Percentiles rank a stretch among this genome's conserved stretches.
phyloP scores from a whole-genome alignment of 495 filamentous ascomycete species.

The Entonaema liquescens region DNA sequence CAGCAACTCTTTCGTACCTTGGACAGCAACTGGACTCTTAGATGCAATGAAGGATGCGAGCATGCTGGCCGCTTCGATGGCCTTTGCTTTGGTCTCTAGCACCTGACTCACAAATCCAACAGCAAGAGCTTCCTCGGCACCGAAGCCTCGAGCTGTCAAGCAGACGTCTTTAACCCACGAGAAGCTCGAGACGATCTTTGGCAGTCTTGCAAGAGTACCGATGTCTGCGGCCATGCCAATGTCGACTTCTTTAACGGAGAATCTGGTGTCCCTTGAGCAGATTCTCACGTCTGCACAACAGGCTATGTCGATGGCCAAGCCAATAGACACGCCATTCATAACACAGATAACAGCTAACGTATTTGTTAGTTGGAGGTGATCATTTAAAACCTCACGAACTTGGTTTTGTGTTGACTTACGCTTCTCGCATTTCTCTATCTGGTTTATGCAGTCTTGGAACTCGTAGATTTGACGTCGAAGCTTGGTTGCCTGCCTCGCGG shows the following conservation, averaged over 20 bases:
- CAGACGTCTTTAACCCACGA: constrained; percentile 95
- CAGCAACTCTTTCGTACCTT: constrained; percentile 91
- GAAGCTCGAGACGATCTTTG: constrained; percentile 78
- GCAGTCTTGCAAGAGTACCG: constrained; percentile 84
- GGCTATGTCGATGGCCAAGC: constrained; percentile 85
- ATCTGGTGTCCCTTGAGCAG: constrained; percentile 66
- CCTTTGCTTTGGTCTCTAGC: constrained; percentile 67
- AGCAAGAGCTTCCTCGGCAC: constrained; percentile 77
- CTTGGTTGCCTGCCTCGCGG: constrained; percentile 70
- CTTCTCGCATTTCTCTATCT: constrained; percentile 88
- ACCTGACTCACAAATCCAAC: constrained; percentile 89
- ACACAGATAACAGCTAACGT: constrained; percentile 77
- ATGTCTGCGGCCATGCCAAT: constrained; percentile 95
- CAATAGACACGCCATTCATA: constrained; percentile 81
- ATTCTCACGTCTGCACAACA: constrained; percentile 83
- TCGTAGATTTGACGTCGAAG: constrained; percentile 73
- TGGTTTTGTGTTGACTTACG: constrained; percentile 59
- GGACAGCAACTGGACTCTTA: constrained; percentile 92
- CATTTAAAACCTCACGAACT: too few relatives aligned
- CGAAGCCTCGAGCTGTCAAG: constrained; percentile 79
- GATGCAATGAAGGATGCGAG: constrained; percentile 72
- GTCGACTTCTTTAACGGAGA: constrained; percentile 93
- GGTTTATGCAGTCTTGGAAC: constrained; percentile 80
- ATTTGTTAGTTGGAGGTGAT: constrained; percentile 18
- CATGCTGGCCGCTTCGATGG: constrained; percentile 69